A percentile compares a stretch with the other conserved stretches of the same genome.
Conservation (phyloP, 192 early-diverging fungal genomes). For the Coemansia sp. region DNA sequence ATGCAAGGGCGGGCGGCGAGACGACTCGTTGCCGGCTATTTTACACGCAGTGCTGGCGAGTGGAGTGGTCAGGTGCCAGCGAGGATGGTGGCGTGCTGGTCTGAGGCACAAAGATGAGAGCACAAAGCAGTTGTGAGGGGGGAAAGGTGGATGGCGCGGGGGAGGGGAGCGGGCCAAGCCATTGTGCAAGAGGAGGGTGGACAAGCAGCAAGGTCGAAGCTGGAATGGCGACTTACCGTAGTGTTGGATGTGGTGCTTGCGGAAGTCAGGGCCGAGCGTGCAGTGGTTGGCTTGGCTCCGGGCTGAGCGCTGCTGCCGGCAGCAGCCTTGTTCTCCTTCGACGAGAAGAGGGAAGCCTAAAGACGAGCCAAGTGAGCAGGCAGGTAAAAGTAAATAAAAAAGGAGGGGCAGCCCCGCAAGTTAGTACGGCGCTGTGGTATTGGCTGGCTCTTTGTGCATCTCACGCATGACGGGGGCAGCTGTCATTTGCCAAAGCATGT, state of each 20-base stretch:
- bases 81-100: too few species aligned
- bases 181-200: background rate
- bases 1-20: background rate
- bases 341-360: background rate
- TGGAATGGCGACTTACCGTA: background rate
- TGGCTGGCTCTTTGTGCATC: too few species aligned
- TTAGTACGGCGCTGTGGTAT: background rate
- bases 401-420: background rate
- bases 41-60: background rate
- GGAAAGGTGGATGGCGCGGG: background rate
- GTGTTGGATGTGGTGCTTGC: background rate
- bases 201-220: background rate
- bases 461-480: background rate
- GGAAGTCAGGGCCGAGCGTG: background rate
- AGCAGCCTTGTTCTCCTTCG: background rate
- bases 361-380: background rate
- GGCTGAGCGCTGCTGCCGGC: background rate
- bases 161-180: background rate
- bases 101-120: background rate
- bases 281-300: background rate
- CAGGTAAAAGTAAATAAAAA: too few species aligned
- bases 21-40: background rate
- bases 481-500: background rate
- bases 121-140: background rate
- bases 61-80: background rate